phyloP scores from a whole-genome alignment of 345 rosid species.

The Tarenaya hassleriana region DNA sequence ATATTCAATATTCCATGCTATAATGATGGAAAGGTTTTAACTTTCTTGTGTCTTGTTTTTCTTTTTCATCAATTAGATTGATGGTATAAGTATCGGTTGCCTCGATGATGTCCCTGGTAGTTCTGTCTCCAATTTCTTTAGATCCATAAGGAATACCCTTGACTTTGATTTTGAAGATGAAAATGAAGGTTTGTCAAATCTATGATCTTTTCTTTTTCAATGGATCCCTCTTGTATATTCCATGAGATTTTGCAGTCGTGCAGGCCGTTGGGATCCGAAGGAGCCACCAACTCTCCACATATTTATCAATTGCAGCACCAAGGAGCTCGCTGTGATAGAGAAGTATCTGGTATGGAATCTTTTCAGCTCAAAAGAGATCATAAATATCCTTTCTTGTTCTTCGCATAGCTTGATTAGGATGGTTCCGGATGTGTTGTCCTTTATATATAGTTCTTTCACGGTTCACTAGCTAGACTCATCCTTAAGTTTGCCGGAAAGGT shows the following conservation, averaged over 20 bases:
- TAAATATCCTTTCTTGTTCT: constrained; percentile 1
- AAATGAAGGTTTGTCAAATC: constrained; percentile 56
- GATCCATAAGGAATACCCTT: constrained; percentile 73
- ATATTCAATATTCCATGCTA: constrained; percentile 2
- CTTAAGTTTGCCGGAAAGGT: background rate
- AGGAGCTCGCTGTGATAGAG: constrained; percentile 80
- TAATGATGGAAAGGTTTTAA: constrained; percentile 8
- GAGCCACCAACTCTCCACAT: constrained; percentile 78
- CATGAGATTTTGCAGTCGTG: constrained; percentile 16
- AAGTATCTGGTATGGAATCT: constrained; percentile 72
- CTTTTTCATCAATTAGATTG: constrained; percentile 49
- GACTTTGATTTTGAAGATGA: constrained; percentile 96
- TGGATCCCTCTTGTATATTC: constrained; percentile 2
- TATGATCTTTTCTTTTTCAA: background rate
- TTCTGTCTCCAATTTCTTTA: constrained; percentile 65
- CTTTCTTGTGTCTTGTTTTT: no score
- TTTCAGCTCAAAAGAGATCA: constrained; percentile 1
- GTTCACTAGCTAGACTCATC: constrained; percentile 13
- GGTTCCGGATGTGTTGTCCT: background rate
- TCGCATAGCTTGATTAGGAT: constrained; percentile 19
- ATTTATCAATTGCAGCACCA: constrained; percentile 83
- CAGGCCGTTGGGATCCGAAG: constrained; percentile 74
- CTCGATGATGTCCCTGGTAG: constrained; percentile 72
- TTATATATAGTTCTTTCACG: no score
- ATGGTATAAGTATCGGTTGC: constrained; percentile 68